A percentile compares a stretch with the other conserved stretches of the same genome.
Evolutionary conservation across 148 eudicot genomes (phyloP).

Genomic region (Arctostaphylos glauca): DNA sequence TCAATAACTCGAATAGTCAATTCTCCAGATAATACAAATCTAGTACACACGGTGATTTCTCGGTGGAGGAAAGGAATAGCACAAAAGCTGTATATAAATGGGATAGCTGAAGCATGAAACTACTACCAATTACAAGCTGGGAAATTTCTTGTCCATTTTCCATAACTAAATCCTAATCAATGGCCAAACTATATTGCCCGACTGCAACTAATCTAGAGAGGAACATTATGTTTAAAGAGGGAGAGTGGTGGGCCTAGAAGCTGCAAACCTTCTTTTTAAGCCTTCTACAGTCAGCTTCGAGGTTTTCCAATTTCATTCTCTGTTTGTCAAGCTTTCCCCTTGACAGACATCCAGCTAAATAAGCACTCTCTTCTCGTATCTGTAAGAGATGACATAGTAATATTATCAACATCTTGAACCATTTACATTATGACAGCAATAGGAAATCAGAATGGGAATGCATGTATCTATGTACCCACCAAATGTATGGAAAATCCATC

Average conservation of each 20-base stretch:
- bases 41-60: neutral
- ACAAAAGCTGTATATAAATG: neutral
- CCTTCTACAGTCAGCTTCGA: constrained; percentile 51
- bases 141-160: neutral
- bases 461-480: neutral
- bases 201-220: neutral
- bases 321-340: constrained; percentile 41
- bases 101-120: neutral
- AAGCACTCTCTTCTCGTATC: constrained; percentile 68
- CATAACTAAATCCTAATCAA: neutral
- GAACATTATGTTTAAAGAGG: neutral
- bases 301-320: constrained; percentile 42
- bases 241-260: constrained; percentile 9
- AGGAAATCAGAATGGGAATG: neutral
- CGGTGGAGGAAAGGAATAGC: neutral
- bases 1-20: neutral
- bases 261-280: constrained; percentile 51
- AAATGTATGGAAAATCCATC: neutral
- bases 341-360: constrained; percentile 53
- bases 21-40: neutral
- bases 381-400: constrained; percentile 27
- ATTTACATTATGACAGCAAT: neutral
- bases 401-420: neutral
- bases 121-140: neutral
- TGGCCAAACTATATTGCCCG: neutral